Evolutionary conservation across 148 eudicot species (phyloP).

Genomic region (Persicaria tinctoria): DNA sequence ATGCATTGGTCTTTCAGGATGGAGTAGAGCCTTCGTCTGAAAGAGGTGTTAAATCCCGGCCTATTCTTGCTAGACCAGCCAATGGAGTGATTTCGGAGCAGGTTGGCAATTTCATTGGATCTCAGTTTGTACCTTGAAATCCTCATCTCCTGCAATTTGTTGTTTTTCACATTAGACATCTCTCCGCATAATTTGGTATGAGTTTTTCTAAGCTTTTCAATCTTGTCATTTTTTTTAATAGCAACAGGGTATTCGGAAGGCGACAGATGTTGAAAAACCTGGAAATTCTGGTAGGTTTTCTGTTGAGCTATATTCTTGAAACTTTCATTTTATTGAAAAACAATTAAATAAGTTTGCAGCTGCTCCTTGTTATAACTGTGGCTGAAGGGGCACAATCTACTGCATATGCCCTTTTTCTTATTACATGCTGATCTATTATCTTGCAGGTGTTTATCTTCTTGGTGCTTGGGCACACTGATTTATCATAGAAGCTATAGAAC

Average conservation of each 20-base stretch:
- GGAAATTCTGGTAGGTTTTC: conserved; percentile 53
- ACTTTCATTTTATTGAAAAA: not conserved
- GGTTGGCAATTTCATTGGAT: conserved; percentile 27
- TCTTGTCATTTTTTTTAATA: not conserved
- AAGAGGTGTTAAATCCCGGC: conserved; percentile 67
- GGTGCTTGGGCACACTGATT: not conserved
- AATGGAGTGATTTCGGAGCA: conserved; percentile 79
- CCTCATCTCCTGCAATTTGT: not conserved
- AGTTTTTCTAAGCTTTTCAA: not conserved
- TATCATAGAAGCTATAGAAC: not conserved
- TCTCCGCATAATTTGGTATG: conserved; percentile 7
- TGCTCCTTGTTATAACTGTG: not conserved
- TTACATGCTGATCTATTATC: not conserved
- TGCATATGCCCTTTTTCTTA: not conserved
- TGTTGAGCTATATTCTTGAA: not conserved
- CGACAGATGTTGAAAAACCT: conserved; percentile 53
- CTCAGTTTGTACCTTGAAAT: not conserved
- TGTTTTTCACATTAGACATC: not conserved
- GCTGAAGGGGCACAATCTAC: not conserved
- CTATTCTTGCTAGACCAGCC: conserved; percentile 52
- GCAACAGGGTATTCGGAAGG: conserved; percentile 50
- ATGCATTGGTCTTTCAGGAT: conserved; percentile 38
- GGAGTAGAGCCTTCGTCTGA: conserved; percentile 61
- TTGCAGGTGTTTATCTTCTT: not conserved
- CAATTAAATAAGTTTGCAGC: not conserved